phyloP scores from a whole-genome alignment of 2,329 filamentous ascomycete genomes.

The Pseudocercospora eumusae region DNA sequence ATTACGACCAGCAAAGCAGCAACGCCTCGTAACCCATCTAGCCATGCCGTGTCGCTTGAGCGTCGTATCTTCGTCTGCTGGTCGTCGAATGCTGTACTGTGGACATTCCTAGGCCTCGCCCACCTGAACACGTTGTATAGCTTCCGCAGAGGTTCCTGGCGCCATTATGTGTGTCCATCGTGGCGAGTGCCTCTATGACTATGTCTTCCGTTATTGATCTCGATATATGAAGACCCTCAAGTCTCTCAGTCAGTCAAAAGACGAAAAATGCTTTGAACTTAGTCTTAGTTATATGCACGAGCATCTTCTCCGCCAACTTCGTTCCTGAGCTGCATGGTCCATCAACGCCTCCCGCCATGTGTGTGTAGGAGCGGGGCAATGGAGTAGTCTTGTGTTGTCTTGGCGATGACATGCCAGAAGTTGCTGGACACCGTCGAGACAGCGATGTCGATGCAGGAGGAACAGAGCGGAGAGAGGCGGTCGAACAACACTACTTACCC shows the following conservation, averaged over 20 bases:
- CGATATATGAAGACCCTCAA: not conserved
- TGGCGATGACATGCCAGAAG: too few relatives aligned
- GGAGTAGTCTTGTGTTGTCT: too few relatives aligned
- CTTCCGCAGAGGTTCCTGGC: not conserved
- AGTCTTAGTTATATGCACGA: not conserved
- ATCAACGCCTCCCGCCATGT: not conserved
- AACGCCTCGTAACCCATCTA: conserved; percentile 66
- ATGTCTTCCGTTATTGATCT: not conserved
- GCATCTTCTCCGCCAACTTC: not conserved
- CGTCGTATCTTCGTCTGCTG: not conserved
- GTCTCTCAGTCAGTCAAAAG: not conserved
- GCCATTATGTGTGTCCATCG: not conserved
- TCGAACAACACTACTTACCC: not conserved
- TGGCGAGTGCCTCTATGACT: not conserved
- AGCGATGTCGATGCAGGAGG: not conserved
- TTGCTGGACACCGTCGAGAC: not conserved
- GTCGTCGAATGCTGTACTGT: not conserved
- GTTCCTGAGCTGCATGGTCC: not conserved
- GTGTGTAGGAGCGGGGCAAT: too few relatives aligned
- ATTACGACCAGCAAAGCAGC: conserved; percentile 65
- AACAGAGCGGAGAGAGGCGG: not conserved
- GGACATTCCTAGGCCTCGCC: not conserved
- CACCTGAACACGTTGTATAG: not conserved
- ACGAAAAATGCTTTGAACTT: not conserved
- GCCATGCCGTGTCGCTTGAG: conserved; percentile 52